Conservation (phyloP, 352 stramenopile species). For the Plasmopara viticola region DNA sequence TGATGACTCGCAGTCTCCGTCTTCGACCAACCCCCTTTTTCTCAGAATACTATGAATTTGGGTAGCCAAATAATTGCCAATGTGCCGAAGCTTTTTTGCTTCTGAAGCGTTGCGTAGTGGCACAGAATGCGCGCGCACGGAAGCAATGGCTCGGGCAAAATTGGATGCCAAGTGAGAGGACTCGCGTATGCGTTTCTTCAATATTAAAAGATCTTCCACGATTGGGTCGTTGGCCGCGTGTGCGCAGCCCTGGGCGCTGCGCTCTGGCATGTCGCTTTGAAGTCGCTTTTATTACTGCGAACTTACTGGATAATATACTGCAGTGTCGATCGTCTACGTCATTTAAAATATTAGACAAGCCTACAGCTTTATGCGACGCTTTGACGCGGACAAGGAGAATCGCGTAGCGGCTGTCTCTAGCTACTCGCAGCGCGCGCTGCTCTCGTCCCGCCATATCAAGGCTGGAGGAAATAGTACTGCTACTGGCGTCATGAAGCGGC, state of each 20-base stretch:
- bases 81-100: slow-evolving; percentile 61
- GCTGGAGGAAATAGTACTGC: slow-evolving; percentile 2
- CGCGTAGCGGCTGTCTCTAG: slow-evolving; percentile 17
- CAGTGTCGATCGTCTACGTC: neutral
- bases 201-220: slow-evolving; percentile 59
- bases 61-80: slow-evolving; percentile 84
- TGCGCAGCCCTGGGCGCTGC: slow-evolving; percentile 39
- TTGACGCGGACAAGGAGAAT: slow-evolving; percentile 70
- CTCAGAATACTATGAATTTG: slow-evolving; percentile 74
- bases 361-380: slow-evolving; percentile 37
- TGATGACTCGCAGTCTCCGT: neutral
- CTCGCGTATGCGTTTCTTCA: slow-evolving; percentile 51
- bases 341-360: slow-evolving; percentile 7
- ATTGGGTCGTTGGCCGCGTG: slow-evolving; percentile 60
- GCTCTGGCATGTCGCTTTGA: slow-evolving; percentile 4
- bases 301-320: neutral
- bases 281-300: neutral
- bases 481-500: slow-evolving; percentile 25
- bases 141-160: slow-evolving; percentile 63
- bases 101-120: slow-evolving; percentile 41
- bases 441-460: slow-evolving; percentile 18
- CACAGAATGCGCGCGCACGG: slow-evolving; percentile 45
- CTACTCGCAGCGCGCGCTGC: slow-evolving; percentile 16
- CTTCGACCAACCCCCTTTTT: slow-evolving; percentile 26
- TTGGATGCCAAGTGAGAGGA: slow-evolving; percentile 59